Percentiles rank a stretch among this genome's conserved stretches.
These are phyloP conservation scores for Macrolepiota fuliginosa DNA, from an alignment of 768 basidiomycete species.

Conservation along the genomic window DNA sequence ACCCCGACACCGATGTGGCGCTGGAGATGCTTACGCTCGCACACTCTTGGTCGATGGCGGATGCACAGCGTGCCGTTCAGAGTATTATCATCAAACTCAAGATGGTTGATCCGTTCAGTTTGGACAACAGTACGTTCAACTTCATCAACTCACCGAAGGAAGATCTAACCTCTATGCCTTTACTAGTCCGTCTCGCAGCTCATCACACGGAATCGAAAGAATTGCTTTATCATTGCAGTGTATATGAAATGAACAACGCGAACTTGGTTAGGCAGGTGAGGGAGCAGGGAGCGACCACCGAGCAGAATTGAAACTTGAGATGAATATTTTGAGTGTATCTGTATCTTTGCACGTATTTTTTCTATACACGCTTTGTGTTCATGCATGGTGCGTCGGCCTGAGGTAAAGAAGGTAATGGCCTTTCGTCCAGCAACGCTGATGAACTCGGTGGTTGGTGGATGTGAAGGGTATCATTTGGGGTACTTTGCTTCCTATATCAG, in stretches of 20 bases:
- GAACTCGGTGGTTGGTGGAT: too few relatives aligned
- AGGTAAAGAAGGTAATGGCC: too few relatives aligned
- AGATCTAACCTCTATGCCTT: too few relatives aligned
- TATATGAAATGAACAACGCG: not conserved
- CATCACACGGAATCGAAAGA: not conserved
- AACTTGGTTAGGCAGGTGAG: not conserved
- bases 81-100: slow-evolving; percentile 1
- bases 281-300: not conserved
- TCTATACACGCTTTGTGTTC: too few relatives aligned
- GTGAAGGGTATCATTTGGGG: too few relatives aligned
- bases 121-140: not conserved
- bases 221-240: not conserved
- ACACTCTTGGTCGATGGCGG: not conserved
- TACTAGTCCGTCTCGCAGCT: not conserved
- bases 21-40: slow-evolving; percentile 4
- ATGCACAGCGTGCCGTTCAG: slow-evolving; percentile 1
- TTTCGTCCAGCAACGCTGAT: too few relatives aligned
- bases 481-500: too few relatives aligned
- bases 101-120: slow-evolving; percentile 7
- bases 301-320: not conserved
- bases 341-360: not conserved
- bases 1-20: not conserved
- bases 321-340: not conserved
- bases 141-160: not conserved
- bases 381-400: not conserved